Evolutionary conservation across 140 eudicot species (phyloP), one percentile per base, ranked within the genome.

Genomic region (Cichorium intybus): DNA sequence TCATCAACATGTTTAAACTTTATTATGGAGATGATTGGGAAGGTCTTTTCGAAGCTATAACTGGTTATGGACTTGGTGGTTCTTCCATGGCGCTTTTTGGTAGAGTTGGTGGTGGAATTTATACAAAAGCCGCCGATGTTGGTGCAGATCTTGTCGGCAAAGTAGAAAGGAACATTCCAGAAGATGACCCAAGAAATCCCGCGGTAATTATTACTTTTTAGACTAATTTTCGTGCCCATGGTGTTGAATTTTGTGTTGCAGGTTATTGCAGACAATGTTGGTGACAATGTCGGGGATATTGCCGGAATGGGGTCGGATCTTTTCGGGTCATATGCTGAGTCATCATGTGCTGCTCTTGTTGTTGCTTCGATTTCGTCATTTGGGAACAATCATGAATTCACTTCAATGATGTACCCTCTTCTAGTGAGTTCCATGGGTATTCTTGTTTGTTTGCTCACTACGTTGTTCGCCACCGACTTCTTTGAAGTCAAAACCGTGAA

Each of bases 301-400:
- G 88, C 93, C 49, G 93, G 93, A 23, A 85, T 85, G 93, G 93
- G 93, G 22, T 81, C 93, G 21, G 94, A 85, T 70, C 85, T 85
- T 10, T 85, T 85, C 29, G 93, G 92, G n/a, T 85, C 92, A 4
- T 85, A 85, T 57, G 87, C 87, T 2, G 92, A 85, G 61, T 72
- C 93, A 27, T 81, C 94, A 6, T 85, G 94, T 62, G 88, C 88
- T 11, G 88, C 94, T 28, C 88, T 85, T 56, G 88, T 85, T 58
- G 84, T 85, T 51, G 88, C 94, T 34, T 85, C 85, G 3, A 81
- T 85, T 51, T 85, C 94, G 58, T 85, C 94, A 5, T 85, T 81
- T 48, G 88, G 94, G 52, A 76, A 72, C 81, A 76, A 62, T 31
- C 94, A 85, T 65, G 85, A 85, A 12, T 78, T 78, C 24, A 85